Conservation (phyloP, 371 early-diverging fungal genomes). For the Mortierella sp. region DNA sequence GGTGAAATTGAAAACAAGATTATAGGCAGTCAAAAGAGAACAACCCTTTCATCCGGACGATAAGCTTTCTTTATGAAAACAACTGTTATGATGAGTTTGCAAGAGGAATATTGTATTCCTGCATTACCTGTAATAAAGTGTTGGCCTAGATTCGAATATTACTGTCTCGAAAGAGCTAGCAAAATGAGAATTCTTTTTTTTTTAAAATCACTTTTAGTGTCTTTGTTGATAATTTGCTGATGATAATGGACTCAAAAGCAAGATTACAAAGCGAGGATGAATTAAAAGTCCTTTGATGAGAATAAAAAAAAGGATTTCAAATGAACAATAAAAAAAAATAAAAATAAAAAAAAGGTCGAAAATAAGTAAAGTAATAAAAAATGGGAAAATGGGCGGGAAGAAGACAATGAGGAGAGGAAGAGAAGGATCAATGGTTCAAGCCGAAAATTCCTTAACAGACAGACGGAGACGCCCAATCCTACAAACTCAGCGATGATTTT, state of each 20-base stretch:
- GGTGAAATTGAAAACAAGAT: background rate
- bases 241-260: no score
- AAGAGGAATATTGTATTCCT: background rate
- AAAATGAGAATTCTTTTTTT: background rate
- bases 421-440: background rate
- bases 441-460: background rate
- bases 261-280: background rate
- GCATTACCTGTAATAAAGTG: background rate
- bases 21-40: background rate
- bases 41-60: background rate
- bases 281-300: background rate
- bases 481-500: background rate
- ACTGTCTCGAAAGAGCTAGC: background rate
- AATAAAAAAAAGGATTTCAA: background rate
- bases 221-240: no score
- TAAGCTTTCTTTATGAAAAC: background rate
- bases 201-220: no score
- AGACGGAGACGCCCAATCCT: no score
- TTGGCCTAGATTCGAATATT: conserved; percentile 1
- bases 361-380: background rate
- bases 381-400: background rate
- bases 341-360: background rate
- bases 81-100: no score
- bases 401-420: conserved; percentile 6
- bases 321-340: conserved; percentile 7